phyloP scores from a whole-genome alignment of 306 rosid genomes.

The Cucumis cinereus region DNA sequence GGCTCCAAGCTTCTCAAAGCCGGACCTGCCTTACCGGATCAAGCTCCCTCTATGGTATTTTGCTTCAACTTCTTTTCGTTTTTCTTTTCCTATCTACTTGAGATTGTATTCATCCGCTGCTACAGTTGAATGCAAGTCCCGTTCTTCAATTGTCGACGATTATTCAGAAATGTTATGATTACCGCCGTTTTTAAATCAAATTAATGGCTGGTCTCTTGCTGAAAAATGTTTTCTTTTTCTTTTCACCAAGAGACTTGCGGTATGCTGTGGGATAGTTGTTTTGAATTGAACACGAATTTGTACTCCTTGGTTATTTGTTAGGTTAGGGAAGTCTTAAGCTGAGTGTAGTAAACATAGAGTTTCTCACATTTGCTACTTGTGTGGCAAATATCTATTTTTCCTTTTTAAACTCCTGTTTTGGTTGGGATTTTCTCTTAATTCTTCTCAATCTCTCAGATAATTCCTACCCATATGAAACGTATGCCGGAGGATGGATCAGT shows the following conservation, averaged over 20 bases:
- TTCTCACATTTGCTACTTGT: neutral
- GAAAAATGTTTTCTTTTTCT: neutral
- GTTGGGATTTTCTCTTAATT: neutral
- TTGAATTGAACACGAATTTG: neutral
- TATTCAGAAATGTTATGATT: neutral
- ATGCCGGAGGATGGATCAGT: slow-evolving; percentile 49
- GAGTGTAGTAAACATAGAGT: neutral
- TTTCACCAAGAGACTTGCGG: neutral
- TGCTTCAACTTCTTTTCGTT: neutral
- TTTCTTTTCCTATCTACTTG: neutral
- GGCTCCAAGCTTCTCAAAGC: slow-evolving; percentile 92
- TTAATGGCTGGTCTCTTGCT: neutral
- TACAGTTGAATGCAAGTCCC: neutral
- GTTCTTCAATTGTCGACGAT: neutral
- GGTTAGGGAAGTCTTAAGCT: neutral
- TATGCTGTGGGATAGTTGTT: neutral
- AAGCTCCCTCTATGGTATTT: slow-evolving; percentile 72
- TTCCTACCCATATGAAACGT: slow-evolving; percentile 81
- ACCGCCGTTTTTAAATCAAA: neutral
- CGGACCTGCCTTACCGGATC: slow-evolving; percentile 93
- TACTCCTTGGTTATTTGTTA: neutral
- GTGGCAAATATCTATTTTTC: neutral
- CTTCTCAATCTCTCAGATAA: slow-evolving; percentile 27
- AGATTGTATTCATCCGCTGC: neutral
- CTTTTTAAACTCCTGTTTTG: neutral